Evolutionary conservation across 768 basidiomycete species (phyloP).

Genomic region (Suillus occidentalis): DNA sequence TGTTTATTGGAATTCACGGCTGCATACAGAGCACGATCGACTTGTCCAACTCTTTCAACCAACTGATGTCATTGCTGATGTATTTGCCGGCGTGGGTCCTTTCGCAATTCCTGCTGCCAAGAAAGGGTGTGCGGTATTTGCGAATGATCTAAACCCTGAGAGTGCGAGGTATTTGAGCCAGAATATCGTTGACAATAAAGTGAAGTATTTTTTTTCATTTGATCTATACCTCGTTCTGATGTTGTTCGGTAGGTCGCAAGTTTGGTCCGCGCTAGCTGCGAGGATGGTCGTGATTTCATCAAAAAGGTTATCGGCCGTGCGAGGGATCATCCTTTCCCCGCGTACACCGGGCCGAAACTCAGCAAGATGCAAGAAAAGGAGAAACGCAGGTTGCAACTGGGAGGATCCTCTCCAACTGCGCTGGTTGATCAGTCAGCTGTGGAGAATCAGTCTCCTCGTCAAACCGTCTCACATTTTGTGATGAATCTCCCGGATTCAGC

Average conservation of each 20-base stretch:
- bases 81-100: constrained; percentile 96
- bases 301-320: constrained; percentile 50
- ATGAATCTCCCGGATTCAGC: constrained; percentile 98
- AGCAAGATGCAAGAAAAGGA: constrained; percentile 40
- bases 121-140: constrained; percentile 86
- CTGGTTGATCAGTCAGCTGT: constrained; percentile 11
- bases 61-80: constrained; percentile 84
- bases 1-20: constrained; percentile 98
- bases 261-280: constrained; percentile 69
- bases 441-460: constrained; percentile 38
- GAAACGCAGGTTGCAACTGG: constrained; percentile 32
- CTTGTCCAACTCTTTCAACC: constrained; percentile 73
- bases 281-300: constrained; percentile 90
- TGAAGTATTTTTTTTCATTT: constrained; percentile 34
- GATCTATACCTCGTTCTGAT: constrained; percentile 6
- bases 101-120: constrained; percentile 93
- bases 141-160: constrained; percentile 93
- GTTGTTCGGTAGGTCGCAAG: constrained; percentile 50
- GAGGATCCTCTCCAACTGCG: not conserved
- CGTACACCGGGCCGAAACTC: constrained; percentile 45
- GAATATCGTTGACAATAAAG: constrained; percentile 79
- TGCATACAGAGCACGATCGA: constrained; percentile 89
- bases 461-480: constrained; percentile 80
- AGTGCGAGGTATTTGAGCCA: constrained; percentile 73
- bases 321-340: constrained; percentile 67